Evolutionary conservation across 306 rosid species (phyloP), one percentile per base, ranked within the genome.

Genomic region (Dalbergia oliveri): DNA sequence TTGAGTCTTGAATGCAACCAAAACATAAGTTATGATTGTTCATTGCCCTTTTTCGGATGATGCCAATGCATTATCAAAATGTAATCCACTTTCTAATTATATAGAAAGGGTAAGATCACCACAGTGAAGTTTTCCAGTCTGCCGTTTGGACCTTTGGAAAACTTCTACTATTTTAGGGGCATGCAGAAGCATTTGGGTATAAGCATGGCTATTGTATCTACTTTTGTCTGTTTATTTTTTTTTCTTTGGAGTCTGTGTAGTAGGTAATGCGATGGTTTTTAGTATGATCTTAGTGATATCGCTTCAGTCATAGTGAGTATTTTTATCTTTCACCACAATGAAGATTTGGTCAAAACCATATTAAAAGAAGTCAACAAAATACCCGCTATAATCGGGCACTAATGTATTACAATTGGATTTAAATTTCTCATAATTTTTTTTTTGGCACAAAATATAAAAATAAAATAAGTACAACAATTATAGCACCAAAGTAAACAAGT

Each of bases 261-360:
- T 61, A 12, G 19, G 39, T 35, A 70, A 35, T 50, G 78, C 14
- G 69, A 44, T 71, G 34, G 16, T 6, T 71, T 79, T 71, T 19
- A 43, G 51, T 56, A 71, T 62, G 34, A 37, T 62, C 57, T 37
- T 14, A 35, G 66, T 50, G 41, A 65, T 21, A 79, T 79, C 10
- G 7, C 39, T 35, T 26, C 31, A 26, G 31, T 26, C 31, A 50
- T 60, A 9, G 15, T 3, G n/a, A 66, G 15, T 11, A 5, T 72
- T 6, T 37, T 37, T 69, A 33, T 44, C 45, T 18, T 69, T 44
- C 16, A 69, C 12, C 13, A 50, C 60, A 54, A 64, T 18, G 37
- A 67, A 45, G 66, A 21, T 39, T 59, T n/a, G 70, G 60, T 26
- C 35, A 68, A 75, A 26, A 12, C 71, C n/a, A n/a, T n/a, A n/a